A percentile compares a stretch with the other conserved stretches of the same genome.
Conservation (phyloP, 129 eudicot species). For the Kitagawia praeruptora region DNA sequence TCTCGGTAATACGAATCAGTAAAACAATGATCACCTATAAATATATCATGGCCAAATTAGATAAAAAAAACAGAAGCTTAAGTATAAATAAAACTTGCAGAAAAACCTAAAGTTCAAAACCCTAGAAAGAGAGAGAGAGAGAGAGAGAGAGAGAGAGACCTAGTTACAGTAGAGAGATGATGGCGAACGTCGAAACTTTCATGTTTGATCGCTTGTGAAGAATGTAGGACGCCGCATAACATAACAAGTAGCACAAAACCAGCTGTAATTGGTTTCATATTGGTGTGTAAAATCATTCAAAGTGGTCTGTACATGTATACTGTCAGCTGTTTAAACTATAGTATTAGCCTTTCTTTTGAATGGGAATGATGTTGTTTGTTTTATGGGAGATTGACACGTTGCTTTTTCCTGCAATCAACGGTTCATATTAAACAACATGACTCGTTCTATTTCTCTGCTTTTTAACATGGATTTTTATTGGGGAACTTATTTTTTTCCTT, state of each 20-base stretch:
- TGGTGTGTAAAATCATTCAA: not conserved
- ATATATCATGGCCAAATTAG: not conserved
- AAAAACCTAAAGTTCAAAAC: not conserved
- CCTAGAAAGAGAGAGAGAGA: not conserved
- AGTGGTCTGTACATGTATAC: not conserved
- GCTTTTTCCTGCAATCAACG: not conserved
- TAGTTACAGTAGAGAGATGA: constrained; percentile 67
- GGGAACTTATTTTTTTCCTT: too few relatives aligned
- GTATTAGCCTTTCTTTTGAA: too few relatives aligned
- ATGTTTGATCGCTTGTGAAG: constrained; percentile 21
- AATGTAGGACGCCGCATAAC: constrained; percentile 4
- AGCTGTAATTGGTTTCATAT: not conserved
- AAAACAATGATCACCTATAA: not conserved
- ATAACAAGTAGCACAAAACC: not conserved
- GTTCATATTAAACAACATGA: not conserved
- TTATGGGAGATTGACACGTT: not conserved
- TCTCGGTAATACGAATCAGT: not conserved
- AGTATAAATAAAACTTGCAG: not conserved
- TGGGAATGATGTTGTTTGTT: not conserved
- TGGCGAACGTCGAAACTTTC: constrained; percentile 54
- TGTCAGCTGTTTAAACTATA: too few relatives aligned
- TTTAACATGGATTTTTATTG: too few relatives aligned
- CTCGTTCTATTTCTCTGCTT: not conserved
- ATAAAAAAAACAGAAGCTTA: not conserved
- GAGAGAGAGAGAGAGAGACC: constrained; percentile 26